These are phyloP conservation scores for Skeletonema menzelii DNA, from an alignment of 108 stramenopile species.

Conservation along the genomic window DNA sequence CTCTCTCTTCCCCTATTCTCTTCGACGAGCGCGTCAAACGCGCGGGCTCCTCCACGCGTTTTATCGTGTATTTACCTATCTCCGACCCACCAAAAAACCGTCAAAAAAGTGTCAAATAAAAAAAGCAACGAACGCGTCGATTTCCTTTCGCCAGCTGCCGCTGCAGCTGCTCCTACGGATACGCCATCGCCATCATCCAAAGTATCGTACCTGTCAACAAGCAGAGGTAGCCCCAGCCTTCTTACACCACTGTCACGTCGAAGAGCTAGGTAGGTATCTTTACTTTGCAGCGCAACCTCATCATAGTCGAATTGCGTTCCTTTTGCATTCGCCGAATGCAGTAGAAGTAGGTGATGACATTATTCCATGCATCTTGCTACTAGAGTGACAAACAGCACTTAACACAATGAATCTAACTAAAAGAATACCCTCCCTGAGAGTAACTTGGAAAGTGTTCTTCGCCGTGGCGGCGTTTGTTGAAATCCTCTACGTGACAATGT, in stretches of 20 bases:
- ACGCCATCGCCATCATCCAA: no score
- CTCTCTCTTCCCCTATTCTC: no score
- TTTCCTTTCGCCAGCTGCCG: not conserved
- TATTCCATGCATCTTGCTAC: not conserved
- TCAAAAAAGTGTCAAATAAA: no score
- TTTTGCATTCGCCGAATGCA: not conserved
- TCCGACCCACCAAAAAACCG: no score
- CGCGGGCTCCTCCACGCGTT: no score
- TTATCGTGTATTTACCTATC: no score
- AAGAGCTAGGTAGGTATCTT: no score
- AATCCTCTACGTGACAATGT: conserved; percentile 22
- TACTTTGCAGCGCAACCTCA: not conserved
- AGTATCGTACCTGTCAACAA: no score
- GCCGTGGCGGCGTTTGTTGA: conserved; percentile 28
- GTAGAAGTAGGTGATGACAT: not conserved
- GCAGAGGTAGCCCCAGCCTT: no score
- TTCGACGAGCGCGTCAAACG: no score
- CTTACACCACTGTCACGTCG: no score
- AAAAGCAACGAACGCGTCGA: no score
- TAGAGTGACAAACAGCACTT: not conserved
- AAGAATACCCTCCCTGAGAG: conserved; percentile 8
- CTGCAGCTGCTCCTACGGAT: not conserved
- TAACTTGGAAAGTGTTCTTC: conserved; percentile 37
- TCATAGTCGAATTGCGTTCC: not conserved
- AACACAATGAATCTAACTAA: not conserved